Percentiles rank a stretch among this genome's conserved stretches.
phyloP scores from a whole-genome alignment of 495 filamentous ascomycete species.

The Aspergillus cristatus region DNA sequence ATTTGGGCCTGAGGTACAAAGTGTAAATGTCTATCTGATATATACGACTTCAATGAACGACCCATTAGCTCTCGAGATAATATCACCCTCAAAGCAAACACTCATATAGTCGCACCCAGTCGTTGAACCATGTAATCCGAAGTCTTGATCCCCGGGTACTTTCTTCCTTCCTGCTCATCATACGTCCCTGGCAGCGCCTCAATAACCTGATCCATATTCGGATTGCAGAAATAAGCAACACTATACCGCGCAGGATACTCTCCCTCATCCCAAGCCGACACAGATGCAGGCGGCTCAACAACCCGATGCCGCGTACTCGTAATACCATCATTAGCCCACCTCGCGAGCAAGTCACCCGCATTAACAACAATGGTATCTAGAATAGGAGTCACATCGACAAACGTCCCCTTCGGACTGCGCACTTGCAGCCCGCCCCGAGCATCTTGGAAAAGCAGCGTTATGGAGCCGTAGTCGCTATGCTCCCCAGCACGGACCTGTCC shows the following conservation, averaged over 20 bases:
- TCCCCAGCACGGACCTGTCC: slow-evolving; percentile 74
- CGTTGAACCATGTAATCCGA: slow-evolving; percentile 79
- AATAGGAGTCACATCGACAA: slow-evolving; percentile 77
- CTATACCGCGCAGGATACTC: slow-evolving; percentile 38
- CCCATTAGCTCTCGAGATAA: no score
- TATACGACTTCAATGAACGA: no score
- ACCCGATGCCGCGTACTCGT: slow-evolving; percentile 84
- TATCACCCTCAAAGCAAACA: background rate
- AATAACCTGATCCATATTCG: slow-evolving; percentile 68
- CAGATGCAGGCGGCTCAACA: slow-evolving; percentile 59
- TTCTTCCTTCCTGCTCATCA: slow-evolving; percentile 53
- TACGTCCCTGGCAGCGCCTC: slow-evolving; percentile 85
- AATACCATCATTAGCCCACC: slow-evolving; percentile 89
- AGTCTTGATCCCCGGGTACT: slow-evolving; percentile 69
- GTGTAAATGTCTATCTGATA: no score
- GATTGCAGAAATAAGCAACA: slow-evolving; percentile 82
- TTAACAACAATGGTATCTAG: slow-evolving; percentile 81
- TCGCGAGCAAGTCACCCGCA: slow-evolving; percentile 76
- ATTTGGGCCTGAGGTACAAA: no score
- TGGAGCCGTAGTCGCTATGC: slow-evolving; percentile 82
- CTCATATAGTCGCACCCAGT: slow-evolving; percentile 59
- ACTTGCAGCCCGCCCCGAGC: slow-evolving; percentile 75
- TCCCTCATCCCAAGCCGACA: slow-evolving; percentile 6
- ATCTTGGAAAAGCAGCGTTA: slow-evolving; percentile 90
- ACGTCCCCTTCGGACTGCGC: slow-evolving; percentile 62